These are phyloP conservation scores for Botrytis fabae DNA, from an alignment of 2,329 filamentous ascomycete genomes.

Conservation along the genomic window DNA sequence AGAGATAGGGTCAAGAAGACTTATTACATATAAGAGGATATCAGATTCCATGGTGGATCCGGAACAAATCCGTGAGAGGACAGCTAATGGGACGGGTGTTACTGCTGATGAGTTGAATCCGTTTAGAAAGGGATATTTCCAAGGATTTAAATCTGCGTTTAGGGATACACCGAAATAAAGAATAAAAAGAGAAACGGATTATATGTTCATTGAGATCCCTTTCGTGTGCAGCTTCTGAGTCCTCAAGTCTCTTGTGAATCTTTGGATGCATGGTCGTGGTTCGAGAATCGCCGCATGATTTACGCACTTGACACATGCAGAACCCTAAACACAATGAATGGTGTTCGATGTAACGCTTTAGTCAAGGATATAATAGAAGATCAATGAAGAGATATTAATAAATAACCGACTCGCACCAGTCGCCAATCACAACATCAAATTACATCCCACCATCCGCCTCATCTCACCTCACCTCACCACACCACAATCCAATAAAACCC, in stretches of 20 bases:
- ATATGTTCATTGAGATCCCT: too few relatives aligned
- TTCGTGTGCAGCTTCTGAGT: neutral
- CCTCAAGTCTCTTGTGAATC: neutral
- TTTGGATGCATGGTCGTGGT: neutral
- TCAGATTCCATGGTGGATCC: constrained; percentile 56
- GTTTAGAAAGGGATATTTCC: constrained; percentile 57
- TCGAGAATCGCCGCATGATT: neutral
- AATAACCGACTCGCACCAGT: neutral
- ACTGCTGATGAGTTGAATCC: constrained; percentile 67
- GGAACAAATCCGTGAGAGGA: constrained; percentile 34
- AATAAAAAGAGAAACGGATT: neutral
- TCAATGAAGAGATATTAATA: neutral
- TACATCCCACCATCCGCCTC: neutral
- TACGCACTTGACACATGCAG: neutral
- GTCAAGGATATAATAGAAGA: neutral
- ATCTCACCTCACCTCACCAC: neutral
- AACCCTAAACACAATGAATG: neutral
- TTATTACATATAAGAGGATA: constrained; percentile 81
- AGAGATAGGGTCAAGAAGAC: constrained; percentile 72
- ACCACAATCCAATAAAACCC: neutral
- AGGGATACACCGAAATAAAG: constrained; percentile 13
- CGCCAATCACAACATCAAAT: neutral
- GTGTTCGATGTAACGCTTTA: neutral
- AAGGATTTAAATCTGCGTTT: constrained; percentile 43
- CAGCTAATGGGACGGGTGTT: constrained; percentile 45